Percentiles rank a stretch among this genome's conserved stretches.
Conservation (phyloP, 345 rosid genomes). For the Camelina neglecta region DNA sequence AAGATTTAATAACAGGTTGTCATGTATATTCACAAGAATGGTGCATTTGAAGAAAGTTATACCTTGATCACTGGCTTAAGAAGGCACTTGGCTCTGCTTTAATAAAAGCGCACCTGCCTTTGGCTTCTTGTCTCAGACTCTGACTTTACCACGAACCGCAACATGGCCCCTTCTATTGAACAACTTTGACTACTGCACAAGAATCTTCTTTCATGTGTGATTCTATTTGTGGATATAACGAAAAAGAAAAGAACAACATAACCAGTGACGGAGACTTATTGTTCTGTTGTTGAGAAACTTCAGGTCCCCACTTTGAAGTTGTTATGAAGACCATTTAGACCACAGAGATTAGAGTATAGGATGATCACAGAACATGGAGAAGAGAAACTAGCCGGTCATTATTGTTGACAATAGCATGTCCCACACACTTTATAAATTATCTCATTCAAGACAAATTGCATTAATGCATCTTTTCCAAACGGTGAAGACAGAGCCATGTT, state of each 20-base stretch:
- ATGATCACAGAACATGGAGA: constrained; percentile 38
- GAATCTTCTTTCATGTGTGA: neutral
- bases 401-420: constrained; percentile 21
- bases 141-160: neutral
- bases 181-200: neutral
- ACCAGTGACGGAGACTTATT: constrained; percentile 16
- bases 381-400: constrained; percentile 9
- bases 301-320: constrained; percentile 31
- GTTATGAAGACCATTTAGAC: constrained; percentile 3
- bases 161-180: constrained; percentile 6
- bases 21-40: neutral
- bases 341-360: constrained; percentile 1
- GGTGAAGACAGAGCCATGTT: constrained; percentile 41
- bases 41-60: constrained; percentile 5
- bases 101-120: neutral
- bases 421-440: constrained; percentile 12
- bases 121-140: neutral
- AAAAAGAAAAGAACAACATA: neutral
- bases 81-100: neutral
- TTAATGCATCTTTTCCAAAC: neutral
- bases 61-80: neutral
- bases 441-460: constrained; percentile 12
- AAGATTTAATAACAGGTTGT: neutral
- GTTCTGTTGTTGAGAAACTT: constrained; percentile 30
- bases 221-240: neutral